phyloP scores from a whole-genome alignment of 2,329 filamentous ascomycete species.

The Colletotrichum karsti region DNA sequence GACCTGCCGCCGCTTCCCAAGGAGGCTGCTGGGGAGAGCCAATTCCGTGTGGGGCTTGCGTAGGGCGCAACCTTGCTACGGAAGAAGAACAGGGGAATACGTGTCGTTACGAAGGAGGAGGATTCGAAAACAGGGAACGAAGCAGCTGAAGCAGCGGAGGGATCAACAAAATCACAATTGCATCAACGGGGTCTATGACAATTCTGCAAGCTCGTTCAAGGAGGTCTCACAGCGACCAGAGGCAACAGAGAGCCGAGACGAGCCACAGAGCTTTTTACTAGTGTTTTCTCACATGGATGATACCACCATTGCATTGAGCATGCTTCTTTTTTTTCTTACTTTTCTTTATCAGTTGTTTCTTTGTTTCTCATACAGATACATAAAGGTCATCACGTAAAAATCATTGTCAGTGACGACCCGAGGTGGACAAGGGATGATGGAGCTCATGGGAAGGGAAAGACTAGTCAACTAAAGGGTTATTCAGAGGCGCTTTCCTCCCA shows the following conservation, averaged over 20 bases:
- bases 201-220: constrained; percentile 25
- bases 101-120: not conserved
- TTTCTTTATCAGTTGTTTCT: constrained; percentile 19
- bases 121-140: not conserved
- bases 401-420: constrained; percentile 15
- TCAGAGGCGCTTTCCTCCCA: constrained; percentile 8
- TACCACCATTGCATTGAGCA: constrained; percentile 51
- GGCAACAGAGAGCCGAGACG: constrained; percentile 28
- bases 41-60: constrained; percentile 13
- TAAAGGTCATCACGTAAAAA: constrained; percentile 28
- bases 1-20: constrained; percentile 64
- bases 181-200: constrained; percentile 28
- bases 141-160: constrained; percentile 3
- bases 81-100: not conserved
- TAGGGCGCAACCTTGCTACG: constrained; percentile 13
- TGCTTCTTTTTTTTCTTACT: constrained; percentile 38
- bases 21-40: constrained; percentile 29
- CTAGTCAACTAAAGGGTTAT: constrained; percentile 7
- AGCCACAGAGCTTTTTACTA: constrained; percentile 29
- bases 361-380: constrained; percentile 29
- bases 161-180: constrained; percentile 21
- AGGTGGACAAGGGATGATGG: not conserved
- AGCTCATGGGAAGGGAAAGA: not conserved
- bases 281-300: constrained; percentile 45
- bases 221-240: constrained; percentile 26